phyloP scores from a whole-genome alignment of 2,329 filamentous ascomycete species.

The Exophiala sp. region DNA sequence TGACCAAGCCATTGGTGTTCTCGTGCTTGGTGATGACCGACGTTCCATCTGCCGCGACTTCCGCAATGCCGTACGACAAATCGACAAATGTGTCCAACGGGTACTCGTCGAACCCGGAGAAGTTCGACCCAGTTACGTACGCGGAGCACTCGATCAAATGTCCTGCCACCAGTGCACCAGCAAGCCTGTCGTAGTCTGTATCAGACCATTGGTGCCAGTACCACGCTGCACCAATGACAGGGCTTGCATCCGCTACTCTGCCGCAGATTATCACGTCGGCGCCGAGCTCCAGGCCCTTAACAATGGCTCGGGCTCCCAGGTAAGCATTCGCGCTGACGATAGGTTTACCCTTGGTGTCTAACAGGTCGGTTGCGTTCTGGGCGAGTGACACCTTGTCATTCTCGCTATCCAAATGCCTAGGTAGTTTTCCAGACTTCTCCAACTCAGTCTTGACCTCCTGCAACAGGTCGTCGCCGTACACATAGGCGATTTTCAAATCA shows the following conservation, averaged over 20 bases:
- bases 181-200: constrained; percentile 48
- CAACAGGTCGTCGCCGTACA: constrained; percentile 47
- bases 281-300: constrained; percentile 37
- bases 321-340: constrained; percentile 52
- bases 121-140: constrained; percentile 56
- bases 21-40: constrained; percentile 51
- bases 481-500: constrained; percentile 44
- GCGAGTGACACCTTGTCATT: constrained; percentile 37
- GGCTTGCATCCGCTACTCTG: constrained; percentile 49
- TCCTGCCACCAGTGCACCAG: constrained; percentile 50
- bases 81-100: constrained; percentile 42
- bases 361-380: constrained; percentile 38
- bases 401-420: constrained; percentile 41
- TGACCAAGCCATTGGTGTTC: constrained; percentile 42
- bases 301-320: constrained; percentile 51
- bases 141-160: constrained; percentile 54
- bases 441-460: constrained; percentile 33
- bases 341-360: constrained; percentile 36
- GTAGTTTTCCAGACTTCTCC: constrained; percentile 33
- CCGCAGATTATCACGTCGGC: constrained; percentile 45
- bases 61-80: constrained; percentile 49
- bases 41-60: constrained; percentile 45
- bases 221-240: constrained; percentile 55
- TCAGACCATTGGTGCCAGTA: constrained; percentile 55
- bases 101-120: constrained; percentile 48